Percentiles rank a stretch among this genome's conserved stretches.
Evolutionary conservation across 2,329 filamentous ascomycete genomes (phyloP).

Genomic region (Madurella mycetomatis): DNA sequence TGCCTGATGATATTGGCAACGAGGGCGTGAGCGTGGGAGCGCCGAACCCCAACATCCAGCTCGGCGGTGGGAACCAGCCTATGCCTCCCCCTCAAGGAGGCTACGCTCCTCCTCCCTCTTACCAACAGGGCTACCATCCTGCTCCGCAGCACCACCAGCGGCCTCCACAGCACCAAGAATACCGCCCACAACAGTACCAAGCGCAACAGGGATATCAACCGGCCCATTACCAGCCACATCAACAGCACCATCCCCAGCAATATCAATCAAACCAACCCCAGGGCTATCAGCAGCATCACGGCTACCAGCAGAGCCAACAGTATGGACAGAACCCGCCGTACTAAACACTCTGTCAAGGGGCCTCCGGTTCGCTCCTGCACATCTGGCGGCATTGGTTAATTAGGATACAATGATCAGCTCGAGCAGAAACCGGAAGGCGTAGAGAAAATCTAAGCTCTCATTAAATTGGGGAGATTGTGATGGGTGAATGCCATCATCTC

Average conservation of each 20-base stretch:
- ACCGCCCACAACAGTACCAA: slow-evolving; percentile 12
- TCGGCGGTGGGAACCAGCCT: slow-evolving; percentile 31
- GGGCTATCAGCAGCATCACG: slow-evolving; percentile 25
- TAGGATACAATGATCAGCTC: too few species aligned
- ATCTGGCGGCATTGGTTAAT: too few species aligned
- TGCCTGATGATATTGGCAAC: slow-evolving; percentile 45
- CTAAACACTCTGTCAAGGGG: slow-evolving; percentile 7
- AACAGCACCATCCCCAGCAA: slow-evolving; percentile 19
- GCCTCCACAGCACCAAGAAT: slow-evolving; percentile 19
- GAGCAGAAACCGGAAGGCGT: too few species aligned
- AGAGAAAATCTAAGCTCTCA: too few species aligned
- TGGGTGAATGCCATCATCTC: too few species aligned
- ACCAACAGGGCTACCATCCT: slow-evolving; percentile 16
- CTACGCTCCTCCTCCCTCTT: slow-evolving; percentile 15
- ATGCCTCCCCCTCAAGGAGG: slow-evolving; percentile 21
- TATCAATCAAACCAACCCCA: slow-evolving; percentile 16
- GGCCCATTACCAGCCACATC: slow-evolving; percentile 16
- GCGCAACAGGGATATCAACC: slow-evolving; percentile 17
- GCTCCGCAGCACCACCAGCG: slow-evolving; percentile 25
- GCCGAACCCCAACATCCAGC: slow-evolving; percentile 31
- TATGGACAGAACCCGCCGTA: slow-evolving; percentile 30
- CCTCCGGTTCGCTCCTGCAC: too few species aligned
- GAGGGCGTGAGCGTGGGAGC: slow-evolving; percentile 42
- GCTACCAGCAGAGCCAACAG: slow-evolving; percentile 25
- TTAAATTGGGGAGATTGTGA: too few species aligned